A percentile compares a stretch with the other conserved stretches of the same genome.
Conservation (phyloP, 148 eudicot genomes). For the Amaranthus cruentus region DNA sequence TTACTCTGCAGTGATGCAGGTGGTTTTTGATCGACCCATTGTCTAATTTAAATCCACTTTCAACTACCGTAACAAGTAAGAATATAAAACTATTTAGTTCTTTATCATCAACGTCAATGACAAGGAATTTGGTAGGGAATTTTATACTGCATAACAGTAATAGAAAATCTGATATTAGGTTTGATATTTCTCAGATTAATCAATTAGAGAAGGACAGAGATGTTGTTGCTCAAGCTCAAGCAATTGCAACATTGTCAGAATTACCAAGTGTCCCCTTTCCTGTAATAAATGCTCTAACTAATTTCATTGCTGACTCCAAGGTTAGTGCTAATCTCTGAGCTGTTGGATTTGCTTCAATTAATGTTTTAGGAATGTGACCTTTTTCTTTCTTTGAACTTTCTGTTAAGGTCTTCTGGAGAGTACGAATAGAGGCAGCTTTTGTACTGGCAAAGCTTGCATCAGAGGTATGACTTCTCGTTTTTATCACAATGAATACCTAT, state of each 20-base stretch:
- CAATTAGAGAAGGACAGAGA: constrained; percentile 97
- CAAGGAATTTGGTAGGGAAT: too few relatives aligned
- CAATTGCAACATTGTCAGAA: constrained; percentile 62
- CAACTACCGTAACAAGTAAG: too few relatives aligned
- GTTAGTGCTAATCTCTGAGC: constrained; percentile 26
- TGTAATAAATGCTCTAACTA: constrained; percentile 64
- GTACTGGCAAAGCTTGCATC: constrained; percentile 76
- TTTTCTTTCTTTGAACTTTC: constrained; percentile 8
- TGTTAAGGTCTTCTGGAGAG: constrained; percentile 86
- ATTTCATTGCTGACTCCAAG: constrained; percentile 72
- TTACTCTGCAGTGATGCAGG: too few relatives aligned
- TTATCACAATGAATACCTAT: not conserved
- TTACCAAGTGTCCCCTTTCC: constrained; percentile 68
- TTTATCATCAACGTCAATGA: too few relatives aligned
- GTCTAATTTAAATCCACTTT: too few relatives aligned
- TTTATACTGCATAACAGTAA: not conserved
- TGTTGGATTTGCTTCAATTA: not conserved
- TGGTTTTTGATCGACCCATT: too few relatives aligned
- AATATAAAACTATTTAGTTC: too few relatives aligned
- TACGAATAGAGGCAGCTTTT: constrained; percentile 90
- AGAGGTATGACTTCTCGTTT: constrained; percentile 51
- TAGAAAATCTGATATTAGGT: not conserved
- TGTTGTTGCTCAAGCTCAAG: constrained; percentile 97
- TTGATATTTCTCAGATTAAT: constrained; percentile 52
- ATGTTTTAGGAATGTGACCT: not conserved